Base-by-base conservation (phyloP, 805 yeast genomes). In the Starmerella sirachaensis region DNA sequence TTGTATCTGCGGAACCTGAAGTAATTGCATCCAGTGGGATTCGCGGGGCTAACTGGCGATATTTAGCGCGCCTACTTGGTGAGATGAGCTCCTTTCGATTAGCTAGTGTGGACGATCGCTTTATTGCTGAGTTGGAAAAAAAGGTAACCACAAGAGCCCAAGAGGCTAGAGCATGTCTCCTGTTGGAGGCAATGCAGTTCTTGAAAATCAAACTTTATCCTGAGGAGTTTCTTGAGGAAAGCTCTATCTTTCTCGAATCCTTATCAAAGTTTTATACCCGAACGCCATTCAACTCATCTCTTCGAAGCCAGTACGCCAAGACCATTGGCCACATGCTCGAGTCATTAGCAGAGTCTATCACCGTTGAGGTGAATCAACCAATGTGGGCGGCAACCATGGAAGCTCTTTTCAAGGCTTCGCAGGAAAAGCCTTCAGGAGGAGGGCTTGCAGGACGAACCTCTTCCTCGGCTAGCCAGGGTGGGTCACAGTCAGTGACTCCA, bases 361-460 rank as follows among this genome's bases (percentile, higher is more conserved):
- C 95, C 0, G 97, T 95, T 0, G 99, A 91, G 55, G 86, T 84
- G 0, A 88, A 91, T 52, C 94, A 88, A 56, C 98, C 98, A 3
- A 74, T 79, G 1, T 91, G 98, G 99, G 76, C 78, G 0, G 81
- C 75, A 28, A 91, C 95, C 0, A 71, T 84, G 37, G 69, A 70
- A 17, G 61, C 65, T 14, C 72, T 88, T 11, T 76, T 70, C 55
- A 58, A 25, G 12, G 39, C 44, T 1, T 37, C 43, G 0, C 42
- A 37, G 20, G 48, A 37, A 19, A 27, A 27, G 10, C 41, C 30
- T 4, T 7, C 37, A 2, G n/a, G 14, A 12, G n/a, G 28, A 10
- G 47, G 41, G 1, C 16, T 43, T 2, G 37, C 44, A 4, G 28
- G 38, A 9, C 25, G 47, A 12, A 29, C 40, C 5, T 37, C 37